Evolutionary conservation across 73 alveolate species (phyloP).

Genomic region (Diophrys appendiculata): DNA sequence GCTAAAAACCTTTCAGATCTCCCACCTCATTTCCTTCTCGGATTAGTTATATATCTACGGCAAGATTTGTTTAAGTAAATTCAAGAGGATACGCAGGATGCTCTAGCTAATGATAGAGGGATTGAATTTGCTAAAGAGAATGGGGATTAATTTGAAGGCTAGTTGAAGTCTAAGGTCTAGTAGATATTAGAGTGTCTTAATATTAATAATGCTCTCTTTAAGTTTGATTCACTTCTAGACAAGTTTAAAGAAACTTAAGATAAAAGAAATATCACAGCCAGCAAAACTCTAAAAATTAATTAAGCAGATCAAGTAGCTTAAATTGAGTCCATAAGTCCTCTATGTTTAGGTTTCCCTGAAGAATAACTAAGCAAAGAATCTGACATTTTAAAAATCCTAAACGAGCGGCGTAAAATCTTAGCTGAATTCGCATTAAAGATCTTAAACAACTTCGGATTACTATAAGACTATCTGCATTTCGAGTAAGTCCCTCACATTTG

Average conservation of each 20-base stretch:
- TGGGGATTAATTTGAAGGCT: background rate
- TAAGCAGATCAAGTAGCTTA: too few relatives aligned
- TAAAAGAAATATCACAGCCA: too few relatives aligned
- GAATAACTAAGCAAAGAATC: background rate
- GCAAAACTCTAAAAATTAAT: too few relatives aligned
- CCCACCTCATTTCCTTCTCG: background rate
- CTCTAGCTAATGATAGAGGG: background rate
- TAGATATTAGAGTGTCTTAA: background rate
- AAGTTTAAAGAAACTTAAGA: conserved; percentile 5
- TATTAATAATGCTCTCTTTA: background rate
- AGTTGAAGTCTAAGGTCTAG: background rate
- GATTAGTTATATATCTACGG: background rate
- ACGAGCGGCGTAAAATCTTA: background rate
- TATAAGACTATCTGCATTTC: background rate
- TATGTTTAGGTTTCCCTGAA: too few relatives aligned
- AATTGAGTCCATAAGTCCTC: too few relatives aligned
- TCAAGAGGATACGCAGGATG: background rate
- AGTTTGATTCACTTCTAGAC: background rate
- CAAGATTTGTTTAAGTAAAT: background rate
- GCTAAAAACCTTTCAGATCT: background rate
- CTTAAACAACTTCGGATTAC: background rate
- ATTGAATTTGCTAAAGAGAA: background rate
- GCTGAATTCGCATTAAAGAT: conserved; percentile 4
- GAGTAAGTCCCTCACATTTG: conserved; percentile 8
- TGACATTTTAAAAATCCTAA: background rate